Evolutionary conservation across 345 rosid species (phyloP), one percentile per base, ranked within the genome.

Genomic region (Linum usitatissimum): DNA sequence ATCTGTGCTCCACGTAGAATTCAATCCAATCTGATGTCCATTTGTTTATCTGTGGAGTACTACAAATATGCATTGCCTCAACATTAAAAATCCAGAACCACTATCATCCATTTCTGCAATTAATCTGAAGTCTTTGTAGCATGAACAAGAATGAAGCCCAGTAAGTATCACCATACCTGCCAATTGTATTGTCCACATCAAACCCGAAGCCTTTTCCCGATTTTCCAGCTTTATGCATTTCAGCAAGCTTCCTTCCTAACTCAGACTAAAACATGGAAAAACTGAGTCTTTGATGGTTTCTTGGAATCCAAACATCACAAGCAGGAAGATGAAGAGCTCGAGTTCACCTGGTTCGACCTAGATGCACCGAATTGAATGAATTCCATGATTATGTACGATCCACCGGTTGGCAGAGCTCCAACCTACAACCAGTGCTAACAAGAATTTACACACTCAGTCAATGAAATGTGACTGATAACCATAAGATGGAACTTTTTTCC

Each of bases 311-410:
- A 57, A 36, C 15, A 60, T 62, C 14, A 17, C 42, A 61, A 34
- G 57, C 58, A 60, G 55, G 21, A 62, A 30, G 48, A 55, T 51
- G 66, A 48, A 53, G 30, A n/a, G 60, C 66, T 53, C 39, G 51
- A 49, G 59, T 70, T 78, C 81, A 92, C 97, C 85, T 93, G 99
- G 69, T 79, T 69, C 62, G 90, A 83, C 75, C 95, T 80, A 30
- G 91, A 84, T 59, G 78, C 78, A 53, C 95, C 91, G 42, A 93
- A 87, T 53, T 89, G 85, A 59, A 93, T 74, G 65, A 81, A 93
- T 59, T 89, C 99, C 97, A 87, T 89, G 13, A 93, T 85, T 63
- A 92, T 92, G 68, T 73, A 92, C 6, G 99, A 89, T 69, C 98
- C 96, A 36, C 96, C 81, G 0, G 82, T 76, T 65, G 91, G 84